These are phyloP conservation scores for Candida anutae DNA, from an alignment of 1,139 yeast genomes.

Conservation along the genomic window DNA sequence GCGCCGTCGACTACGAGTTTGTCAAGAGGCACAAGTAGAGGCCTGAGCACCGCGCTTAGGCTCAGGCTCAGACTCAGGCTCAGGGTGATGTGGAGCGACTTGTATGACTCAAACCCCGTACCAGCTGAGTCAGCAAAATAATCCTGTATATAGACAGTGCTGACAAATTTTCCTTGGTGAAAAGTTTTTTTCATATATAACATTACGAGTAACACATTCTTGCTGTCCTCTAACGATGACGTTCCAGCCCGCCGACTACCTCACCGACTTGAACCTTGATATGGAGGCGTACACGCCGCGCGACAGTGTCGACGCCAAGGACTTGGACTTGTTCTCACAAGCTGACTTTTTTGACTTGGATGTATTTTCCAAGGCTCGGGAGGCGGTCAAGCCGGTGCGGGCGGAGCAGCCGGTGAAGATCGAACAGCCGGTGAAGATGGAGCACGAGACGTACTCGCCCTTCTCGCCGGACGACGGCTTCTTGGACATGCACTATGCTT, in stretches of 20 bases:
- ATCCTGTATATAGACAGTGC: too few relatives aligned
- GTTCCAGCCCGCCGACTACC: slow-evolving; percentile 38
- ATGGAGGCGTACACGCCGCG: slow-evolving; percentile 14
- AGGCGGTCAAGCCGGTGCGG: slow-evolving; percentile 8
- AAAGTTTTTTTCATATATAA: background rate
- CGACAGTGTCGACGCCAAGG: slow-evolving; percentile 14
- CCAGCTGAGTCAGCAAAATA: too few relatives aligned
- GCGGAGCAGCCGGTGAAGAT: slow-evolving; percentile 3
- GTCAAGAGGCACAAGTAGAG: slow-evolving; percentile 29
- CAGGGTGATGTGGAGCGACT: too few relatives aligned
- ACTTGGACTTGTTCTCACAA: slow-evolving; percentile 38
- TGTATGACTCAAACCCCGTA: too few relatives aligned
- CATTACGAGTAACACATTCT: background rate
- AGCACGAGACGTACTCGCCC: background rate
- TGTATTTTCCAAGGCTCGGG: slow-evolving; percentile 25
- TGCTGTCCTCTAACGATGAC: slow-evolving; percentile 18
- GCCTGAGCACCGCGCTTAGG: background rate
- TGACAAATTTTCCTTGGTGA: too few relatives aligned
- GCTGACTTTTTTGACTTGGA: slow-evolving; percentile 44
- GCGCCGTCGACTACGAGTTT: slow-evolving; percentile 11
- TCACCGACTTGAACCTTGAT: slow-evolving; percentile 32
- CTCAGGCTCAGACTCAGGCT: too few relatives aligned
- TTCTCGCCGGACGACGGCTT: background rate
- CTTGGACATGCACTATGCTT: too few relatives aligned
- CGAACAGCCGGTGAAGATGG: slow-evolving; percentile 5